Conservation (phyloP, 441 rosid species). For the Metrosideros polymorpha region DNA sequence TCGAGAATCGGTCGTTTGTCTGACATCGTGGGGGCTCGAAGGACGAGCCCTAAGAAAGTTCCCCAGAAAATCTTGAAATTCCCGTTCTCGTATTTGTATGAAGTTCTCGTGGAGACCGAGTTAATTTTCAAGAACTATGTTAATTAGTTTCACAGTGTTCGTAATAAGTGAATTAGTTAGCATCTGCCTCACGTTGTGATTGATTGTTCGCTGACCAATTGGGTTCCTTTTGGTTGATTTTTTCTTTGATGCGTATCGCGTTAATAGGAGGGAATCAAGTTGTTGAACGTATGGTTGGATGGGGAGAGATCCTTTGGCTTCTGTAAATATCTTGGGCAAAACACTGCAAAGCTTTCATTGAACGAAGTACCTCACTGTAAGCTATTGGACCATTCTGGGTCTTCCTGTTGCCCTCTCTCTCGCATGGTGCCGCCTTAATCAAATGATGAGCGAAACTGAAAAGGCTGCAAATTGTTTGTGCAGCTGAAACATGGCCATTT, state of each 20-base stretch:
- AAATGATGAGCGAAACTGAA: not conserved
- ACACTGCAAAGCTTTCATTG: slow-evolving; percentile 51
- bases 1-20: not conserved
- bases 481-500: slow-evolving; percentile 97
- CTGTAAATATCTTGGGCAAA: slow-evolving; percentile 60
- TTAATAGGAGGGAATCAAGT: slow-evolving; percentile 70
- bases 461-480: slow-evolving; percentile 17
- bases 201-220: too few relatives aligned
- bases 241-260: not conserved
- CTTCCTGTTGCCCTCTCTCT: not conserved
- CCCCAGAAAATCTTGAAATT: not conserved
- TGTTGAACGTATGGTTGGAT: slow-evolving; percentile 80
- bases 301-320: slow-evolving; percentile 58
- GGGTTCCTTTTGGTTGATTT: not conserved
- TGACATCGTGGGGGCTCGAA: not conserved
- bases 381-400: not conserved
- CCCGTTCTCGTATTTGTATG: not conserved
- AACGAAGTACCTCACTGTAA: slow-evolving; percentile 73
- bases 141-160: not conserved
- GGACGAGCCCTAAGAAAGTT: not conserved
- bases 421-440: not conserved
- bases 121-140: not conserved
- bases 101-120: not conserved
- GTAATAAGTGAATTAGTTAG: not conserved
- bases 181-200: not conserved